These are phyloP conservation scores for Akanthomyces dipterigenus DNA, from an alignment of 2,329 filamentous ascomycete genomes.

Conservation along the genomic window DNA sequence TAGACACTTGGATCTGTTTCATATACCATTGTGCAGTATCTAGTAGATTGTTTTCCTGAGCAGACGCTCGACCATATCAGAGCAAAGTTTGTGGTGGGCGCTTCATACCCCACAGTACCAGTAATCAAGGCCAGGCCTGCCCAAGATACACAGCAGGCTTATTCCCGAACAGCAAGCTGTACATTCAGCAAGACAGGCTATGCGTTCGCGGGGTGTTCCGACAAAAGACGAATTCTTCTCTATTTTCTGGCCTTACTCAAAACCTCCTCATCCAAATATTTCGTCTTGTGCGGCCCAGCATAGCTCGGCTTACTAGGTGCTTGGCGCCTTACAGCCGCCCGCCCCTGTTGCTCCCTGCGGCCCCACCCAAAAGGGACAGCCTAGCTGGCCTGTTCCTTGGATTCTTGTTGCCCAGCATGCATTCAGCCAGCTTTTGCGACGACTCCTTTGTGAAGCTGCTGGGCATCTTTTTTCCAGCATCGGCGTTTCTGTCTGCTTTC, in stretches of 20 bases:
- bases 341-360: neutral
- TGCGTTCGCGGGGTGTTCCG: no score
- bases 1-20: neutral
- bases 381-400: neutral
- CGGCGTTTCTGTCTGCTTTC: neutral
- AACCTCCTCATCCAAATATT: neutral
- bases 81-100: neutral
- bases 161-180: neutral
- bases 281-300: neutral
- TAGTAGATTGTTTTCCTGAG: neutral
- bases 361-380: slow-evolving; percentile 3
- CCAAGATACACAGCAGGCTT: neutral
- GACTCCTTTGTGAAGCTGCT: neutral
- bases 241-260: no score
- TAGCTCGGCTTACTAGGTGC: neutral
- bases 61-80: neutral
- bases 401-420: neutral
- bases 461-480: neutral
- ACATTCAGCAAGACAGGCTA: neutral
- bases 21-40: neutral
- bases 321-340: neutral
- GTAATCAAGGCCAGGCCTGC: neutral
- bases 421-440: slow-evolving; percentile 5
- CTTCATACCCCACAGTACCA: neutral
- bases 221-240: no score